Base-by-base conservation (phyloP, 1,284 basidiomycete genomes). In the Chalciporus sp. region DNA sequence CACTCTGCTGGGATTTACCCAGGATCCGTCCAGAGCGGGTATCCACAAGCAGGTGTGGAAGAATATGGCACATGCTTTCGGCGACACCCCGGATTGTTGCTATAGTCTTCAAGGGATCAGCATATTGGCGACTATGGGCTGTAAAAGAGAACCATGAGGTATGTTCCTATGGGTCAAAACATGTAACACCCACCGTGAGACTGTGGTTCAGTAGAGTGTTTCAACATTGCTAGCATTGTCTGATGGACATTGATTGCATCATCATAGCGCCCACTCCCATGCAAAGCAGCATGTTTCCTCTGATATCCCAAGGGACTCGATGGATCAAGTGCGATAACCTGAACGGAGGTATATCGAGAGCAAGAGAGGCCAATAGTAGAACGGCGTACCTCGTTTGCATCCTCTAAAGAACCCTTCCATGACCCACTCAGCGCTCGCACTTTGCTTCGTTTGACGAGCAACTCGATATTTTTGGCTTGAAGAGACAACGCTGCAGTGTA, bases 1-100 rank as follows among this genome's bases (percentile, higher is more conserved):
- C 10, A 7, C 28, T 41, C 17, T 57, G 56, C 17, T 57, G 40
- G 2, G 5, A 3, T 8, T 47, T 58, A 20, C 44, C 41, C 11
- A 23, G 35, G 7, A 59, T 26, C 16, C 19, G 29, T 17, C 47
- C 9, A 43, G 47, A 41, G 14, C 11, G 12, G 23, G 47, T 48
- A 40, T 19, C 29, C 7, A 29, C 12, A 3, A 31, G 12, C 29
- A 31, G 8, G 8, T 31, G 29, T 9, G 29, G 29, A 14, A 31
- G 29, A 31, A 10, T 3, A 3, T 14, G 29, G 2, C 8, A 3
- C 10, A 14, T 31, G 8, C 29, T 2, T 14, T 31, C 29, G 8
- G 12, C 29, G 29, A 31, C 29, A 9, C 29, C 29, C 12, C 12
- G 29, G 29, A 31, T 31, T 31, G 29, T 31, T 10, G 29, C 29